Conservation (phyloP, 2,329 filamentous ascomycete genomes). For the Thelonectria rubi region DNA sequence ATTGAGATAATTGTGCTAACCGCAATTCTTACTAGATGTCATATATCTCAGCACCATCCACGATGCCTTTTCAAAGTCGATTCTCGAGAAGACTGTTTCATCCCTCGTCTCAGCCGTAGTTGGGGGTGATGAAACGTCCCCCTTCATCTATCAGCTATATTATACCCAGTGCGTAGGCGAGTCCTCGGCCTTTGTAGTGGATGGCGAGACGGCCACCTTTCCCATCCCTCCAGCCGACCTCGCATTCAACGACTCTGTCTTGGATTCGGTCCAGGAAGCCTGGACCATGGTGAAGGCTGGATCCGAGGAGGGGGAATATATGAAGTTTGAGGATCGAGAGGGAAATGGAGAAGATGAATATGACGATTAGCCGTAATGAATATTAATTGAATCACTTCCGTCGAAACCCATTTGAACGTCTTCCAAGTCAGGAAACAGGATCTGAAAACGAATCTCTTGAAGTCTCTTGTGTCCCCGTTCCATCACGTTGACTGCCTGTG, state of each 20-base stretch:
- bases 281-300: conserved; percentile 73
- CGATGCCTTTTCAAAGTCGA: conserved; percentile 45
- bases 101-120: conserved; percentile 51
- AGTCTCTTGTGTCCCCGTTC: not conserved
- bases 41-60: conserved; percentile 51
- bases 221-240: conserved; percentile 70
- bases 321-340: conserved; percentile 82
- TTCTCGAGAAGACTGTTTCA: conserved; percentile 53
- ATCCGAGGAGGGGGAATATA: conserved; percentile 65
- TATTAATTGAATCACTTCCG: conserved; percentile 7
- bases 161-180: conserved; percentile 61
- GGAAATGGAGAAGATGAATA: conserved; percentile 67
- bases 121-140: conserved; percentile 35
- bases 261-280: conserved; percentile 72
- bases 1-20: conserved; percentile 45
- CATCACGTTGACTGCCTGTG: not conserved
- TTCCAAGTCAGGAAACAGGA: not conserved
- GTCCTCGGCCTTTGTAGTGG: conserved; percentile 39
- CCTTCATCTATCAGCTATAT: conserved; percentile 59
- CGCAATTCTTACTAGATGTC: conserved; percentile 42
- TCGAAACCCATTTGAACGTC: conserved; percentile 2
- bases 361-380: conserved; percentile 43
- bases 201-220: conserved; percentile 63
- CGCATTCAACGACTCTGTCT: conserved; percentile 75
- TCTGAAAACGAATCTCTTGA: not conserved